phyloP scores from a whole-genome alignment of 192 early-diverging fungal genomes.

The Oehlia diaphana region DNA sequence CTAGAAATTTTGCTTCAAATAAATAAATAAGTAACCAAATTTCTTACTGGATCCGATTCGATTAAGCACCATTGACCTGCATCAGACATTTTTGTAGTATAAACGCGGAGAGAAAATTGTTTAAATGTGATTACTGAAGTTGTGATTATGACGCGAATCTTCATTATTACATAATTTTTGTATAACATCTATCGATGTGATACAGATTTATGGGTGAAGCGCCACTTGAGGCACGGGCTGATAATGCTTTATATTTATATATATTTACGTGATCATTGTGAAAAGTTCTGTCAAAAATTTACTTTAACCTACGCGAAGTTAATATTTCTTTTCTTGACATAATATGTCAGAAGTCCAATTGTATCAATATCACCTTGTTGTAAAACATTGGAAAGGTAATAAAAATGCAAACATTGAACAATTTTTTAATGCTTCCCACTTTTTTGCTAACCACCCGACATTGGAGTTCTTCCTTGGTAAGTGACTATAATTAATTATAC shows the following conservation, averaged over 20 bases:
- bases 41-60: conserved; percentile 76
- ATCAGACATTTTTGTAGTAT: conserved; percentile 41
- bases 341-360: neutral
- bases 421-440: neutral
- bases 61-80: conserved; percentile 84
- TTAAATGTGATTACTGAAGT: neutral
- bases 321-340: neutral
- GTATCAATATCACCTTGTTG: neutral
- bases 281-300: neutral
- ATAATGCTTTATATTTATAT: no score
- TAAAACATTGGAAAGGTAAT: neutral
- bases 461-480: conserved; percentile 20
- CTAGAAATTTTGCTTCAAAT: conserved; percentile 4
- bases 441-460: neutral
- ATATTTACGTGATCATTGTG: no score
- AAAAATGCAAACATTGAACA: neutral
- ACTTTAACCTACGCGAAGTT: neutral
- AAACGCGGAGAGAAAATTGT: neutral
- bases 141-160: no score
- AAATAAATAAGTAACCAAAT: neutral
- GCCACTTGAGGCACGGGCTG: no score
- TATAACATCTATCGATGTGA: no score
- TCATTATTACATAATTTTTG: no score
- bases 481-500: neutral
- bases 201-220: no score